A percentile compares a stretch with the other conserved stretches of the same genome.
These are phyloP conservation scores for Apiotrichum mycotoxinovorans DNA, from an alignment of 1,284 basidiomycete species.

Conservation along the genomic window DNA sequence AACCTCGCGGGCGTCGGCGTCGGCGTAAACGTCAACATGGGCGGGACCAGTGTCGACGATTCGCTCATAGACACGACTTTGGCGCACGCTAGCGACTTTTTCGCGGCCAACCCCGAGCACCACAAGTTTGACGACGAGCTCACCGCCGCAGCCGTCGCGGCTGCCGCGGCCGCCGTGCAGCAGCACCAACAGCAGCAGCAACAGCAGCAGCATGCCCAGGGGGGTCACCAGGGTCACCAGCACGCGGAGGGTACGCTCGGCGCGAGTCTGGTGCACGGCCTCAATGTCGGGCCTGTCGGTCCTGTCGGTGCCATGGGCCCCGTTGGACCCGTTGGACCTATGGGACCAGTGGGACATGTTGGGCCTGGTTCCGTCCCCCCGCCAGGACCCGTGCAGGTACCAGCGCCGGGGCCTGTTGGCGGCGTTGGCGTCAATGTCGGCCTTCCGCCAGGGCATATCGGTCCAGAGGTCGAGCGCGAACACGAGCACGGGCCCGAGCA, in stretches of 20 bases:
- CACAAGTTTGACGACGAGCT: slow-evolving; percentile 22
- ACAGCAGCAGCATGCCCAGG: neutral
- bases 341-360: too few species aligned
- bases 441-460: too few species aligned
- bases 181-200: slow-evolving; percentile 4
- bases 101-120: slow-evolving; percentile 5
- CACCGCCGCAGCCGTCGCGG: slow-evolving; percentile 18
- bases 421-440: neutral
- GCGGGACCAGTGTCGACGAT: slow-evolving; percentile 10
- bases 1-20: slow-evolving; percentile 19
- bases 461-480: too few species aligned
- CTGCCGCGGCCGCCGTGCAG: slow-evolving; percentile 15
- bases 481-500: too few species aligned
- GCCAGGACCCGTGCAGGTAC: neutral
- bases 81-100: slow-evolving; percentile 14
- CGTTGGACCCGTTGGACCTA: too few species aligned
- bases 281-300: neutral
- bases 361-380: too few species aligned
- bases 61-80: slow-evolving; percentile 19
- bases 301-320: neutral
- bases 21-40: too few species aligned
- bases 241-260: neutral
- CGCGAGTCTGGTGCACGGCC: neutral
- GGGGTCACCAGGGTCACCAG: neutral
- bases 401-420: neutral